Base-by-base conservation (phyloP, 2,329 filamentous ascomycete genomes). In the Penicillium sp. region DNA sequence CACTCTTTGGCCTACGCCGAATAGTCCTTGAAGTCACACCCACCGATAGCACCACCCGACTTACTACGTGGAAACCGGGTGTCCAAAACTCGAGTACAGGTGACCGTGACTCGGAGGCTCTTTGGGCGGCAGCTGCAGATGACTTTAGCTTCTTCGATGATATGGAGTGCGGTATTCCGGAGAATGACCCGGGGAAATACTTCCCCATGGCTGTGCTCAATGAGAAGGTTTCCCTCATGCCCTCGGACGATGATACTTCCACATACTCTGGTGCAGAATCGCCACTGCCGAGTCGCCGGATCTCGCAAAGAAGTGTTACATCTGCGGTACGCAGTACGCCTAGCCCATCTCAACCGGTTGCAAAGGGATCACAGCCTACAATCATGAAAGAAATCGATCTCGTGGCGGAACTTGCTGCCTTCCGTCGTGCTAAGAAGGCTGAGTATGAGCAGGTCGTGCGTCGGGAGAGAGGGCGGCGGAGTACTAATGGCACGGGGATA, bases 71-170 rank as follows among this genome's bases (percentile, higher is more conserved):
- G 80, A 76, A 75, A 64, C 72, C 77, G 9, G 70, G 80, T 2
- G 81, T 77, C 19, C 80, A 81, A 33, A 84, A 82, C 63, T 87
- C 85, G 7, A 83, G 83, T 33, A 88, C 85, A 0, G 85, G 86
- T 51, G 86, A 88, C 65, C 75, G 78, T 9, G 86, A 89, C 67
- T 84, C 82, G 4, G 86, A 88, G 69, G 81, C 82, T 4, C 79
- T 88, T 12, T 88, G 86, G 86, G 79, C 82, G 54, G 86, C 86
- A 9, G 85, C 86, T 3, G 78, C 81, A 59, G 79, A 84, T 56
- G 86, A 89, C 68, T 89, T 88, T 64, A 86, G 84, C 30, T 87
- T 87, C 73, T 89, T 89, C 61, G 82, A 79, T 0, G 84, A 86
- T 42, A 84, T 84, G 51, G 85, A 87, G 67, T 85, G 84, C 62